phyloP scores from a whole-genome alignment of 306 rosid genomes.

The Phaseolus lunatus region DNA sequence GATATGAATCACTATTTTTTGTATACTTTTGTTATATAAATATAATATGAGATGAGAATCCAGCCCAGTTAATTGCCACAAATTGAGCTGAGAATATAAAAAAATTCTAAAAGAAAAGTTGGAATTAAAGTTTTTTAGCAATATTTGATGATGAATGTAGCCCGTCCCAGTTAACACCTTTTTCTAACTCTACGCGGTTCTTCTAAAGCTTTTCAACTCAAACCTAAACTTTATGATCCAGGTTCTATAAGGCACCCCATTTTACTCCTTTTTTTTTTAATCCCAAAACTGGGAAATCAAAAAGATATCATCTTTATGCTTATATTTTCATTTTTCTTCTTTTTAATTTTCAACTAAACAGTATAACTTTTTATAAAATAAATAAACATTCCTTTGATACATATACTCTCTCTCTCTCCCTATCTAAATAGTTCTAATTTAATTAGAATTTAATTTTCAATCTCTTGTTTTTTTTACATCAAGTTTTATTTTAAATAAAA shows the following conservation, averaged over 20 bases:
- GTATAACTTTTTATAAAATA: neutral
- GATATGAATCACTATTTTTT: too few relatives aligned
- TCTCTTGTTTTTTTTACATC: too few relatives aligned
- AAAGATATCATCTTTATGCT: slow-evolving; percentile 1
- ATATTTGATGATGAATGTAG: neutral
- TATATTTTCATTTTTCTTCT: neutral
- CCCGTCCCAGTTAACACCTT: neutral
- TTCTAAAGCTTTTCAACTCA: slow-evolving; percentile 52
- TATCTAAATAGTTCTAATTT: too few relatives aligned
- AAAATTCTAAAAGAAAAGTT: too few relatives aligned
- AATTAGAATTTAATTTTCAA: too few relatives aligned
- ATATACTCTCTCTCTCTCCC: too few relatives aligned
- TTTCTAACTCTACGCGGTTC: slow-evolving; percentile 9
- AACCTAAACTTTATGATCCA: slow-evolving; percentile 45
- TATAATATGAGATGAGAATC: too few relatives aligned
- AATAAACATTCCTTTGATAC: too few relatives aligned
- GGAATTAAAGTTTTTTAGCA: neutral
- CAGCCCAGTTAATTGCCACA: too few relatives aligned
- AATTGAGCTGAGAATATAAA: too few relatives aligned
- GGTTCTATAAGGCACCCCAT: slow-evolving; percentile 41
- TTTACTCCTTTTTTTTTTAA: slow-evolving; percentile 20
- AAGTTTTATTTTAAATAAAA: too few relatives aligned
- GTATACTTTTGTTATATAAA: too few relatives aligned
- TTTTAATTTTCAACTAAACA: neutral
- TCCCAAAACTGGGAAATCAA: neutral